Evolutionary conservation across 1,139 yeast genomes (phyloP).

Genomic region (Sugiyamaella xylanicola): DNA sequence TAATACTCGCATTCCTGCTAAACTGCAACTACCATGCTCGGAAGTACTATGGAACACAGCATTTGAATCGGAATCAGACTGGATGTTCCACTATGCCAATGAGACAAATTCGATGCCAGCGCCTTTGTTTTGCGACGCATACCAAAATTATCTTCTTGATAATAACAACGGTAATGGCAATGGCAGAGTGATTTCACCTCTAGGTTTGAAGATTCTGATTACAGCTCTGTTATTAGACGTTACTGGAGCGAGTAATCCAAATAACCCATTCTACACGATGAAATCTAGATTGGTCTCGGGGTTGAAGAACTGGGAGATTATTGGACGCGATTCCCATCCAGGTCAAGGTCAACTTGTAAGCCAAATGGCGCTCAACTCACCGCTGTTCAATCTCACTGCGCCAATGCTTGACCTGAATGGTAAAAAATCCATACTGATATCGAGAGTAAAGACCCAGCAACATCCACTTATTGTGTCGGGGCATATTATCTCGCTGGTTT

Average conservation of each 20-base stretch:
- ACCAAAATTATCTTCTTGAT: constrained; percentile 13
- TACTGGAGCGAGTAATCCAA: constrained; percentile 16
- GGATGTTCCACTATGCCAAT: constrained; percentile 26
- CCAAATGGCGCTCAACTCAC: constrained; percentile 26
- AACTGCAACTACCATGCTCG: constrained; percentile 40
- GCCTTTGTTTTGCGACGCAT: constrained; percentile 16
- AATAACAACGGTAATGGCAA: constrained; percentile 14
- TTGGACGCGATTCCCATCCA: constrained; percentile 32
- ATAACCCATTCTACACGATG: constrained; percentile 15
- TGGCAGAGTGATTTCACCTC: constrained; percentile 29
- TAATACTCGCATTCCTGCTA: constrained; percentile 31
- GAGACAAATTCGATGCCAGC: constrained; percentile 19
- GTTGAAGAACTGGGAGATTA: constrained; percentile 26
- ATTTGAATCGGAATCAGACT: constrained; percentile 32
- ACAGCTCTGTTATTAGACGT: constrained; percentile 33
- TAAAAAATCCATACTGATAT: constrained; percentile 25
- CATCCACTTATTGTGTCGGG: constrained; percentile 34
- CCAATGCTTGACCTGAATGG: constrained; percentile 28
- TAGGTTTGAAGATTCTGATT: constrained; percentile 31
- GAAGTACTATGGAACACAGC: constrained; percentile 40
- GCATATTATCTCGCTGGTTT: constrained; percentile 28
- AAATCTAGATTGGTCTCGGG: constrained; percentile 15
- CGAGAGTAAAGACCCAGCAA: constrained; percentile 27
- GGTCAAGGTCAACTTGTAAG: constrained; percentile 34
- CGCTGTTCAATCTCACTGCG: constrained; percentile 23